Conservation (phyloP, 139 green algal species). For the Trebouxia sp. region DNA sequence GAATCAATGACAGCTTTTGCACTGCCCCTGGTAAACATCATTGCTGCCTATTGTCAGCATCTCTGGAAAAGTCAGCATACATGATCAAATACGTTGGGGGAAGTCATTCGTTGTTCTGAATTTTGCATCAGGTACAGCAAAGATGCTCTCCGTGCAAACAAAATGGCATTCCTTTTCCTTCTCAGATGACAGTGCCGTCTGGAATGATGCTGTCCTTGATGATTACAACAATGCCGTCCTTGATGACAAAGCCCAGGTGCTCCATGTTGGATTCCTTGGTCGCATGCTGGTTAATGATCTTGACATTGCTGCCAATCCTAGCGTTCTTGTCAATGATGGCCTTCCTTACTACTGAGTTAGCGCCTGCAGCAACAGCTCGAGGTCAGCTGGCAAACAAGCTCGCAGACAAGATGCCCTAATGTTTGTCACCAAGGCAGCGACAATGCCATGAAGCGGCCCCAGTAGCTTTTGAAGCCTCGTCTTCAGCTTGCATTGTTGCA, state of each 20-base stretch:
- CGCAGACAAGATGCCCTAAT: too few relatives aligned
- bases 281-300: conserved; percentile 77
- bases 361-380: conserved; percentile 43
- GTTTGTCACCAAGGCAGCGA: too few relatives aligned
- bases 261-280: conserved; percentile 86
- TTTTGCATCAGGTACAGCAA: background rate
- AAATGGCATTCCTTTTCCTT: background rate
- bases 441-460: background rate
- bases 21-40: too few relatives aligned
- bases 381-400: too few relatives aligned
- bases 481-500: too few relatives aligned
- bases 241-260: conserved; percentile 92
- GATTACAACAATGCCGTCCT: conserved; percentile 94
- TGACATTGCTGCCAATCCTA: conserved; percentile 68
- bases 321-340: conserved; percentile 99
- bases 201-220: conserved; percentile 93
- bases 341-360: conserved; percentile 44
- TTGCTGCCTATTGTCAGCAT: too few relatives aligned
- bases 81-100: too few relatives aligned
- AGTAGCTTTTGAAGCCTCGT: too few relatives aligned
- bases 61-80: too few relatives aligned
- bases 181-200: conserved; percentile 75
- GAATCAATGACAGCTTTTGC: too few relatives aligned
- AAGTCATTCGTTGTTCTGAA: too few relatives aligned
- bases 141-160: background rate